Evolutionary conservation across 495 filamentous ascomycete genomes (phyloP), one percentile per base, ranked within the genome.

Genomic region (Delitschia confertaspora): DNA sequence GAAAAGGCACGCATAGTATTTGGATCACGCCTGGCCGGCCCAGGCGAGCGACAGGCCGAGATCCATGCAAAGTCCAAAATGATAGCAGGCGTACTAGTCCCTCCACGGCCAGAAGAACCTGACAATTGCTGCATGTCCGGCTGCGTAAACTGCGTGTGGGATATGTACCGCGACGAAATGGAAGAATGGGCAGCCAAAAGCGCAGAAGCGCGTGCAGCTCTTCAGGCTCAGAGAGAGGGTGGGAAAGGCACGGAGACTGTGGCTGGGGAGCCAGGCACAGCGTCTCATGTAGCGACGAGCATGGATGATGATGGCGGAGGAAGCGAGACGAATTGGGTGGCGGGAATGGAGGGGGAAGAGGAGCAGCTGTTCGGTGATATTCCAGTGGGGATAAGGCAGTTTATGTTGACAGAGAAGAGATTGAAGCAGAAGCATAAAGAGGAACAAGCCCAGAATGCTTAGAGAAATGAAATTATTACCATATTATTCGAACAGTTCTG

Each of bases 91-190:
- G 74, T 94, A 8, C 67, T 74, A 42, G 82, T 94, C 3, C 88
- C 88, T 8, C 87, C 87, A 13, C 70, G 74, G 10, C 91, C 91
- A 6, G 73, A 78, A 38, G 91, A 98, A 61, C 91, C 91, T 10
- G 91, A 95, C 61, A 95, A 96, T 63, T 98, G 91, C 74, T 98
- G 91, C 66, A 98, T 96, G 91, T 86, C 81, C 55, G 91, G 91
- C 20, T 98, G 91, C 60, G 88, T 95, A 21, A 88, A 96, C 60
- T 98, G 91, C 61, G 89, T 94, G 8, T 98, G 89, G 89, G 89
- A 95, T 60, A 69, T 73, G 31, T 94, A 80, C 64, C 70, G 87
- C 3, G 88, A 96, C 47, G 88, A 94, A 42, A 69, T 95, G 65
- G 88, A 96, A 58, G 82, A 83, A 32, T 95, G 86, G 85, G 83